Evolutionary conservation across 495 filamentous ascomycete genomes (phyloP).

Genomic region (Durotheca rogersii): DNA sequence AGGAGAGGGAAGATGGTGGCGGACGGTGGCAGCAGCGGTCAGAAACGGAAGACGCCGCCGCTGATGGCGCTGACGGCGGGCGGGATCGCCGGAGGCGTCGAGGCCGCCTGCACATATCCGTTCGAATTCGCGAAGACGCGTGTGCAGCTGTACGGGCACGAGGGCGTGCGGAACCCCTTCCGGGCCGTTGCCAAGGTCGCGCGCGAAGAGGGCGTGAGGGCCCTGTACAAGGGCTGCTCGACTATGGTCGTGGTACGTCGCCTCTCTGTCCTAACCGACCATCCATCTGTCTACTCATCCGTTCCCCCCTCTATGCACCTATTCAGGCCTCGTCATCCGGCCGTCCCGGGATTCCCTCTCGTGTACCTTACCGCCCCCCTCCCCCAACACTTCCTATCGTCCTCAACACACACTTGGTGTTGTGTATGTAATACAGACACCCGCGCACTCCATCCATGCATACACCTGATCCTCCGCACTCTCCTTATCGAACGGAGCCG

Average conservation of each 20-base stretch:
- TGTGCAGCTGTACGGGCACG: conserved; percentile 56
- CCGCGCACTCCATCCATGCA: too few relatives aligned
- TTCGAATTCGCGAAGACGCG: conserved; percentile 69
- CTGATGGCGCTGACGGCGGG: conserved; percentile 54
- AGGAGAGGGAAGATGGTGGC: conserved; percentile 18
- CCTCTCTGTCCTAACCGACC: neutral
- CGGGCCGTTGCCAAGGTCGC: conserved; percentile 40
- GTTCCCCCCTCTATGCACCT: neutral
- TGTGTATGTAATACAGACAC: too few relatives aligned
- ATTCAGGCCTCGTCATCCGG: neutral
- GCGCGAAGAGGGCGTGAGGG: conserved; percentile 54
- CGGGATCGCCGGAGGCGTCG: conserved; percentile 57
- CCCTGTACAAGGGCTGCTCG: conserved; percentile 65
- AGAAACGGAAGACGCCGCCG: conserved; percentile 42
- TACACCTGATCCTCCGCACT: too few relatives aligned
- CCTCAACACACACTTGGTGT: too few relatives aligned
- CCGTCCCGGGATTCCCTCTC: too few relatives aligned
- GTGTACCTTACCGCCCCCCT: too few relatives aligned
- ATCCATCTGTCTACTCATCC: neutral
- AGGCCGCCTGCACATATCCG: conserved; percentile 62
- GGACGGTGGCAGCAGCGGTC: conserved; percentile 24
- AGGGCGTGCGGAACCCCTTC: conserved; percentile 55
- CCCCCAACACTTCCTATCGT: too few relatives aligned
- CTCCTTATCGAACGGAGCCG: too few relatives aligned
- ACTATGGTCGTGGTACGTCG: conserved; percentile 56